Percentiles rank a stretch among this genome's conserved stretches.
These are phyloP conservation scores for Malassezia globosa DNA, from an alignment of 1,284 basidiomycete genomes.

Conservation along the genomic window DNA sequence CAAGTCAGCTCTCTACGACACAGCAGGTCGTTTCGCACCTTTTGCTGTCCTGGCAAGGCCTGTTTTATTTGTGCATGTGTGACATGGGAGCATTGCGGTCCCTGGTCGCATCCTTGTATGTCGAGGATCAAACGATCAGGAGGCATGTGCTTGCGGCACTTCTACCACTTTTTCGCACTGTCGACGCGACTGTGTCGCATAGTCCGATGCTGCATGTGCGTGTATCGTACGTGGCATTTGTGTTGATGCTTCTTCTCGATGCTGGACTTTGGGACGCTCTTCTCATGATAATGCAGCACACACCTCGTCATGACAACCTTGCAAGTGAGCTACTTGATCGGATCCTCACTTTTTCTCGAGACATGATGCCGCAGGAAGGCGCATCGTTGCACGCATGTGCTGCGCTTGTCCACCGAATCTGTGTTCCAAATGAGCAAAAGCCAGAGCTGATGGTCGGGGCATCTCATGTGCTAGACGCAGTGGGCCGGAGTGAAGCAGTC, in stretches of 20 bases:
- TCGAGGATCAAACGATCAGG: slow-evolving; percentile 61
- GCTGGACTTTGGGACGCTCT: slow-evolving; percentile 57
- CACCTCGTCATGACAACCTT: slow-evolving; percentile 20
- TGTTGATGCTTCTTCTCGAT: slow-evolving; percentile 73
- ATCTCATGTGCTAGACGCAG: slow-evolving; percentile 66
- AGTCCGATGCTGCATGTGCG: neutral
- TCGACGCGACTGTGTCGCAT: neutral
- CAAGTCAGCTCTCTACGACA: slow-evolving; percentile 67
- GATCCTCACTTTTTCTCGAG: slow-evolving; percentile 73
- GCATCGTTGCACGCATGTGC: slow-evolving; percentile 75
- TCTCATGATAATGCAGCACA: slow-evolving; percentile 31
- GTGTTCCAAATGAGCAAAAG: slow-evolving; percentile 53
- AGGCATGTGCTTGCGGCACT: slow-evolving; percentile 63
- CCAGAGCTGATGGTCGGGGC: slow-evolving; percentile 63
- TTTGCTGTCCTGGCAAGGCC: slow-evolving; percentile 81
- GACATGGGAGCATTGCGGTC: slow-evolving; percentile 72
- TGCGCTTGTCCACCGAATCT: slow-evolving; percentile 68
- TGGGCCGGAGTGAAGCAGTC: slow-evolving; percentile 58
- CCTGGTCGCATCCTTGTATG: slow-evolving; percentile 70
- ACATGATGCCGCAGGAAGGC: slow-evolving; percentile 71
- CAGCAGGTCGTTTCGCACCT: slow-evolving; percentile 65
- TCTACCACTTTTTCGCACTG: slow-evolving; percentile 54
- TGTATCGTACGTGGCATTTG: slow-evolving; percentile 62
- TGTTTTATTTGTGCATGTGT: slow-evolving; percentile 89
- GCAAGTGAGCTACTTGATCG: slow-evolving; percentile 87